Evolutionary conservation across 306 rosid genomes (phyloP).

Genomic region (Datisca glomerata): DNA sequence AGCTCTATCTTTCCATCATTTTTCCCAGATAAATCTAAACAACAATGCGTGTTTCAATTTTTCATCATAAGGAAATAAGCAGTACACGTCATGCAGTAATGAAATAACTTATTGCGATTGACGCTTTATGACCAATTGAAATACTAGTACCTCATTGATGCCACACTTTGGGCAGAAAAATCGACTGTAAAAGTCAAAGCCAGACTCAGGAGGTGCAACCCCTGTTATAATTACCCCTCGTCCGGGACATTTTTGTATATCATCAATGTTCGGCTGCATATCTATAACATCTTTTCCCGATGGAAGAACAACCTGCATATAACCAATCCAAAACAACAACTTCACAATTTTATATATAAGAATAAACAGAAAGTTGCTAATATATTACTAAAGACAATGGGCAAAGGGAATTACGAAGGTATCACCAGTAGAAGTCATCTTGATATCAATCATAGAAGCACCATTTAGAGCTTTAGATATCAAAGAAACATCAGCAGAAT

Average conservation of each 20-base stretch:
- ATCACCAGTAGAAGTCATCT: slow-evolving; percentile 17
- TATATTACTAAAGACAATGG: not conserved
- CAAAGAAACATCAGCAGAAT: slow-evolving; percentile 19
- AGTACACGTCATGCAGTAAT: too few species aligned
- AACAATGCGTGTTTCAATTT: too few species aligned
- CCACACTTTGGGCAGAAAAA: slow-evolving; percentile 50
- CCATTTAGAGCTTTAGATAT: slow-evolving; percentile 30
- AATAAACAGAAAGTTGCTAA: not conserved
- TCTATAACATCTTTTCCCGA: slow-evolving; percentile 36
- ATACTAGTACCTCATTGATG: slow-evolving; percentile 44
- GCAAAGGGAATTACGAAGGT: slow-evolving; percentile 36
- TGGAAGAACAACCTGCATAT: slow-evolving; percentile 47
- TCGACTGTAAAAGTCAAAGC: slow-evolving; percentile 57
- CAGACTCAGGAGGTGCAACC: slow-evolving; percentile 40
- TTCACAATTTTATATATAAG: slow-evolving; percentile 5
- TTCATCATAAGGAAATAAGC: too few species aligned
- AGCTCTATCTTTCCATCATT: too few species aligned
- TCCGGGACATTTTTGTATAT: slow-evolving; percentile 43
- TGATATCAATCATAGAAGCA: slow-evolving; percentile 36
- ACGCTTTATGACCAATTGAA: not conserved
- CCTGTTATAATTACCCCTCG: slow-evolving; percentile 49
- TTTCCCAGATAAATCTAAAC: too few species aligned
- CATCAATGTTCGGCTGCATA: slow-evolving; percentile 41
- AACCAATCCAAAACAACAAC: slow-evolving; percentile 1
- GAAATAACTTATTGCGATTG: too few species aligned